Base-by-base conservation (phyloP, 345 rosid species). In the Atalantia buxifolia region DNA sequence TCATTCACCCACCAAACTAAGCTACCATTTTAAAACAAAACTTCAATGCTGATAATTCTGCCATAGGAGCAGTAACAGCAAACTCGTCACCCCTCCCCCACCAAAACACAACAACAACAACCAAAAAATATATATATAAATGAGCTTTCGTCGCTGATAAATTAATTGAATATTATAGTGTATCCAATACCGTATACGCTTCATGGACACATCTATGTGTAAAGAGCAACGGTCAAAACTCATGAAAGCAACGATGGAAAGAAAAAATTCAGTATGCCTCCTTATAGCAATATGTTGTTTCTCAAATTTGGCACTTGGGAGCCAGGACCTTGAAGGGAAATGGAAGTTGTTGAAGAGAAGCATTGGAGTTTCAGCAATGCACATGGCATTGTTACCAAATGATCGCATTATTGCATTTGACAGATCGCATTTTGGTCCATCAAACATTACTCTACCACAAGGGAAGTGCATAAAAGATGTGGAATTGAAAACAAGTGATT, bases 331-430 rank as follows among this genome's bases (percentile, higher is more conserved):
- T 35, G 69, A 4, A 13, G 86, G 86, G 40, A 68, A 38, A 74
- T 78, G 84, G 86, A 71, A 78, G 76, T 12, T 84, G 27, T 13
- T 84, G 57, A 74, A 78, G 56, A 75, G 78, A 60, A 84, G 71
- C 68, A 67, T 71, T 30, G 84, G 84, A 27, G 10, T 84, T 50
- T 81, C 84, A 12, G 78, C 86, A 66, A 81, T 81, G 84, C 86
- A 84, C 68, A 72, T 84, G 80, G 56, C 45, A 61, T 31, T 81
- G 77, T 56, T 84, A n/a, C 84, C 84, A n/a, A 84, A 84, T 27
- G 77, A 75, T 19, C 38, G 62, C 42, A 21, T 84, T 2, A 21
- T 84, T 27, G 38, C 69, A 5, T 84, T 75, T 6, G 86, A 81
- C 66, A 31, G 82, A 53, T 71, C 84, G 1, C 14, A 69, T 45